A percentile compares a stretch with the other conserved stretches of the same genome.
phyloP scores from a whole-genome alignment of 2,329 filamentous ascomycete genomes.

The Immersiporthe knoxdaviesiana region DNA sequence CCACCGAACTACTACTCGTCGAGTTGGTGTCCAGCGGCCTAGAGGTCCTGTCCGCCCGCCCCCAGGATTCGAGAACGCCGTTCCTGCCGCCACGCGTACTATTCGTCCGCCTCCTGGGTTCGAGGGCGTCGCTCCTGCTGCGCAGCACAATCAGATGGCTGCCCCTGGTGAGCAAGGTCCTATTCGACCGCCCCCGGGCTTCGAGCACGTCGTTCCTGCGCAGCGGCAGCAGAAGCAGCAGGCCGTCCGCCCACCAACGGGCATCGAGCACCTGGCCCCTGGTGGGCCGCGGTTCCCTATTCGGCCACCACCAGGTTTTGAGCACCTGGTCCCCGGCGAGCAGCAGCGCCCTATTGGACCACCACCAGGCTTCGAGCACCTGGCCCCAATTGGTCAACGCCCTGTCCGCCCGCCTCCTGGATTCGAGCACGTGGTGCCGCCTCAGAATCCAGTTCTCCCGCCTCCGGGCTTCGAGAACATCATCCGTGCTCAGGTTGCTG shows the following conservation, averaged over 20 bases:
- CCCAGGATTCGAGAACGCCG: neutral
- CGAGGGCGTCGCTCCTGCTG: neutral
- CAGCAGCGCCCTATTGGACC: neutral
- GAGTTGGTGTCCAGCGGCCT: neutral
- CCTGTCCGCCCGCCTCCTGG: neutral
- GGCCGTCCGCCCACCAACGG: neutral
- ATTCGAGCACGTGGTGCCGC: neutral
- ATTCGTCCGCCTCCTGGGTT: neutral
- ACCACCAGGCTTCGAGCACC: neutral
- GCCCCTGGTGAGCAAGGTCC: neutral
- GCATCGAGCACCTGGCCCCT: neutral
- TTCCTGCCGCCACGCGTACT: neutral
- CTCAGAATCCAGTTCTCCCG: neutral
- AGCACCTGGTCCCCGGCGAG: neutral
- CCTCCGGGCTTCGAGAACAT: neutral
- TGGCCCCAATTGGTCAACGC: neutral
- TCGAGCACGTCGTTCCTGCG: neutral
- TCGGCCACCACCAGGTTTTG: neutral
- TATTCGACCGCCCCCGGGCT: neutral
- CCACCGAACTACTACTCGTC: neutral
- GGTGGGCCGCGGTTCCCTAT: neutral
- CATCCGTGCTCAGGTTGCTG: neutral
- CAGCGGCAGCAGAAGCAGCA: neutral
- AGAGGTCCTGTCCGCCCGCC: neutral
- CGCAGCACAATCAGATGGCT: neutral